These are phyloP conservation scores for Hylodesmum podocarpum DNA, from an alignment of 306 rosid genomes.

Conservation along the genomic window DNA sequence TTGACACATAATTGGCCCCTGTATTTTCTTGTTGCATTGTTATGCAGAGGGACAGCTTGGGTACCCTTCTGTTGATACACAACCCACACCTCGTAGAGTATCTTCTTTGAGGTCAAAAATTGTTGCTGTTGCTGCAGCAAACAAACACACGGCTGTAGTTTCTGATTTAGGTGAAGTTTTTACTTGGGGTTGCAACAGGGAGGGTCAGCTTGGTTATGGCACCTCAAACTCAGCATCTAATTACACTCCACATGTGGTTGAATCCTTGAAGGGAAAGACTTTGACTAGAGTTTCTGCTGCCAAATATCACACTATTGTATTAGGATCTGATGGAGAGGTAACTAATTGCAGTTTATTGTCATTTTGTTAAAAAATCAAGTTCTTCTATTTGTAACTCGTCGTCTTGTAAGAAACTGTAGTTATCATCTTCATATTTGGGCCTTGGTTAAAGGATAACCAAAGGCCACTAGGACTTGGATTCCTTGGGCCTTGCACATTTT, in stretches of 20 bases:
- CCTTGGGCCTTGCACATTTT: neutral
- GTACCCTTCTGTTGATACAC: slow-evolving; percentile 92
- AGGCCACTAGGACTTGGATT: neutral
- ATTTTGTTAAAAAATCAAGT: slow-evolving; percentile 2
- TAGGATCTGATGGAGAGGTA: slow-evolving; percentile 99
- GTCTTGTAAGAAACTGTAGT: slow-evolving; percentile 11
- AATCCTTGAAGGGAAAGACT: slow-evolving; percentile 87
- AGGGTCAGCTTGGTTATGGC: slow-evolving; percentile 98
- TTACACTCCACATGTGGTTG: slow-evolving; percentile 85
- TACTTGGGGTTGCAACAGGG: slow-evolving; percentile 96
- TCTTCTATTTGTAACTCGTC: slow-evolving; percentile 9
- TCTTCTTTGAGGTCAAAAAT: slow-evolving; percentile 74
- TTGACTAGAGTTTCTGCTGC: slow-evolving; percentile 77
- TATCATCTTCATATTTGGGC: slow-evolving; percentile 2
- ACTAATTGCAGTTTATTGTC: slow-evolving; percentile 22
- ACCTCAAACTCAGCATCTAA: slow-evolving; percentile 98
- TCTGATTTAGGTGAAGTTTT: slow-evolving; percentile 86
- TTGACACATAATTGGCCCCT: slow-evolving; percentile 17
- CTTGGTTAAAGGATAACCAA: neutral
- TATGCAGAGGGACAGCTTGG: slow-evolving; percentile 98
- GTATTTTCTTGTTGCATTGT: slow-evolving; percentile 13
- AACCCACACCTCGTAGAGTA: slow-evolving; percentile 93
- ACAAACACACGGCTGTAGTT: slow-evolving; percentile 94
- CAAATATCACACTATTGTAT: slow-evolving; percentile 83
- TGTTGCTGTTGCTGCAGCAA: slow-evolving; percentile 90